These are phyloP conservation scores for Garcia nutans DNA, from an alignment of 345 rosid species.

Conservation along the genomic window DNA sequence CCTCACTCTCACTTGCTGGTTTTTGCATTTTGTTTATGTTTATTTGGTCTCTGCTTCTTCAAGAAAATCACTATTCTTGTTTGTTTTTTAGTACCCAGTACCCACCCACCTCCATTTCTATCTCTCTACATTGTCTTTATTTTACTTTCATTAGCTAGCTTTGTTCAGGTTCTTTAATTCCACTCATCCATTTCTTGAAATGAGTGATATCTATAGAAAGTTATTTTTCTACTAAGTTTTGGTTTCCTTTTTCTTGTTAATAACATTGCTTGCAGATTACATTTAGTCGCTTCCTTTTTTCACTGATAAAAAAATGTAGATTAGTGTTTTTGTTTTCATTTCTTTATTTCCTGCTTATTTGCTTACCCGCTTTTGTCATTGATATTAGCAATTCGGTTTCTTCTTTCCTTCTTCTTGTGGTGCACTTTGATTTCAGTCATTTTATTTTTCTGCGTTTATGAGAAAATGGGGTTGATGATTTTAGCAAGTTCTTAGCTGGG, in stretches of 20 bases:
- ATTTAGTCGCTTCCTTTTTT: background rate
- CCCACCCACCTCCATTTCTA: background rate
- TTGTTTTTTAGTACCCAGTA: background rate
- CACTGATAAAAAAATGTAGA: slow-evolving; percentile 5
- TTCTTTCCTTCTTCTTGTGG: background rate
- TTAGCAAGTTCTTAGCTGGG: background rate
- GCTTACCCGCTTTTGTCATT: background rate
- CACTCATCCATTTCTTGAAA: background rate
- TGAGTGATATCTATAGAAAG: background rate
- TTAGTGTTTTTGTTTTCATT: slow-evolving; percentile 1
- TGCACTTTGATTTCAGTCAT: background rate
- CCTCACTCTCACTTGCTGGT: background rate
- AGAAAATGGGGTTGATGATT: background rate
- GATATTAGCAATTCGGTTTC: background rate
- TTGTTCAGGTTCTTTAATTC: slow-evolving; percentile 10
- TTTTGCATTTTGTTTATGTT: background rate
- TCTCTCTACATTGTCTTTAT: background rate
- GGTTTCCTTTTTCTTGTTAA: background rate
- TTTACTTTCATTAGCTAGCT: background rate
- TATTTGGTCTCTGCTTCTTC: background rate
- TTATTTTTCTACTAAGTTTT: background rate
- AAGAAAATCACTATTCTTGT: background rate
- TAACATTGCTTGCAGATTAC: background rate
- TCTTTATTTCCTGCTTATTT: background rate
- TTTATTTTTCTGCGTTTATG: background rate